Evolutionary conservation across 345 rosid genomes (phyloP).

Genomic region (Lumnitzera racemosa): DNA sequence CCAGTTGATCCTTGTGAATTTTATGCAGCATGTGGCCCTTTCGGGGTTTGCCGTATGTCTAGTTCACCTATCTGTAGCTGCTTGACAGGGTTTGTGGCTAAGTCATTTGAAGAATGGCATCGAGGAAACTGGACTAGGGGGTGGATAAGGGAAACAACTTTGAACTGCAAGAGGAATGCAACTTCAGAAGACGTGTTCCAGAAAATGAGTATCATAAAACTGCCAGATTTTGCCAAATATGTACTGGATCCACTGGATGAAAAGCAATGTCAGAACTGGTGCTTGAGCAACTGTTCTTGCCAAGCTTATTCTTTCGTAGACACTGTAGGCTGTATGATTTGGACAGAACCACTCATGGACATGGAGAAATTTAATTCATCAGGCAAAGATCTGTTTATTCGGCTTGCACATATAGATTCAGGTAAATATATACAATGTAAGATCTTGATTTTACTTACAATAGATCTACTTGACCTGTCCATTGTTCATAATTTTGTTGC

Average conservation of each 20-base stretch:
- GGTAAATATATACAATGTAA: not conserved
- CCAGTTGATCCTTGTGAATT: slow-evolving; percentile 19
- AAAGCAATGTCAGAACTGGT: slow-evolving; percentile 6
- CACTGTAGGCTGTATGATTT: slow-evolving; percentile 13
- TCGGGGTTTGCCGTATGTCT: slow-evolving; percentile 11
- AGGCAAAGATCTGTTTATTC: slow-evolving; percentile 8
- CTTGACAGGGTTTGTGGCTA: slow-evolving; percentile 23
- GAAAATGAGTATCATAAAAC: not conserved
- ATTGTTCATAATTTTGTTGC: not conserved
- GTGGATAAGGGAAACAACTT: slow-evolving; percentile 9
- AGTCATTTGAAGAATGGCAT: not conserved
- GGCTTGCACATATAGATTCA: not conserved
- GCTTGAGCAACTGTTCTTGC: slow-evolving; percentile 14
- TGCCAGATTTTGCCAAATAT: not conserved
- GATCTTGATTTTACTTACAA: too few species aligned
- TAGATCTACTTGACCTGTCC: not conserved
- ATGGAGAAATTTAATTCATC: not conserved
- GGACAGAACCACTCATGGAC: slow-evolving; percentile 8
- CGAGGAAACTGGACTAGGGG: slow-evolving; percentile 12
- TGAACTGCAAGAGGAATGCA: slow-evolving; percentile 3
- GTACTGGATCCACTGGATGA: too few species aligned
- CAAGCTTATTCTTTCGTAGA: slow-evolving; percentile 6
- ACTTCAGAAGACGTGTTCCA: not conserved
- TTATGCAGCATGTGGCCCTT: slow-evolving; percentile 15
- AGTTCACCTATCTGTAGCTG: slow-evolving; percentile 10